Evolutionary conservation across 208 protist genomes (phyloP), one percentile per base, ranked within the genome.

Genomic region (Acanthamoeba lenticulata): DNA sequence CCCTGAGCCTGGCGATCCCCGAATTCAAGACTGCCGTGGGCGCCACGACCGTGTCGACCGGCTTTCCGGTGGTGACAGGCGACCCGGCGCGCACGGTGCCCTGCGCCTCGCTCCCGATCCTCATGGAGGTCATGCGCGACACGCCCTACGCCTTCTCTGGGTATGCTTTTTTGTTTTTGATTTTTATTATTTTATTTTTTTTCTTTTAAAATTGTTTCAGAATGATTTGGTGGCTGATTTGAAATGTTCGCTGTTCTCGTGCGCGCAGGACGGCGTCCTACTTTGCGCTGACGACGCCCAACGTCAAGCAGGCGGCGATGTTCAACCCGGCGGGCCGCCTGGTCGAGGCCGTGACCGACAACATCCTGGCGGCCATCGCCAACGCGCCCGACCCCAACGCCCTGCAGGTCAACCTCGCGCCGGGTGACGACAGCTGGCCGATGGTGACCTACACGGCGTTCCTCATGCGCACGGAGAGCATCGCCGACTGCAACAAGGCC

Each of bases 401-500:
- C 13, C 74, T 83, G 40, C 74, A 83, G 74, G 24, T 83, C 34
- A 21, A n/a, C 74, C 49, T 83, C 74, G 27, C 74, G 17, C 74
- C 74, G 15, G 74, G 74, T n/a, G 49, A 83, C 42, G 74, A 83
- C 34, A 83, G 74, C 74, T 83, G 74, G 74, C 74, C 74, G 29
- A 83, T 83, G 74, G 74, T 83, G 1, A 83, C 74, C 74, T 83
- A 83, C 74, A 83, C 74, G 4, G 74, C 38, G 38, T 83, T 83
- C 74, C 45, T 83, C 38, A 52, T 83, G 38, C 21, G 32, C 24
- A 83, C 38, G 15, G 13, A 52, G 24, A 52, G 38, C 74, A 15
- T 49, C 42, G 24, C 40, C 42, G 74, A 83, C 74, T 83, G 74
- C 74, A n/a, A 52, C 74, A 83, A 83, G 40, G 74, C 74, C 40